Percentiles rank a stretch among this genome's conserved stretches.
Evolutionary conservation across 345 rosid genomes (phyloP).

Genomic region (Erodium maritimum): DNA sequence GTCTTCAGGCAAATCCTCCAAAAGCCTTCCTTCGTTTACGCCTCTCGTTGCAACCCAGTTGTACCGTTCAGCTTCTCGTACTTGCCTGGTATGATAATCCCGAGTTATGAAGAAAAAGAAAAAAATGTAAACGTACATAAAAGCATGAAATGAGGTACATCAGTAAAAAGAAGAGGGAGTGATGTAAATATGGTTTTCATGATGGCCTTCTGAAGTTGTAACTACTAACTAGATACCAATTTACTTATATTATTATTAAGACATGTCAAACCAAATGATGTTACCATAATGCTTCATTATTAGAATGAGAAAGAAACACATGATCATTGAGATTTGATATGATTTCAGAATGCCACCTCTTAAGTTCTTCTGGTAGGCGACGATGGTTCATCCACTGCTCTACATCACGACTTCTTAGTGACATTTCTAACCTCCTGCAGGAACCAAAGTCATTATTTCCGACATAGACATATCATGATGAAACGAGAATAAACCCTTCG

Average conservation of each 20-base stretch:
- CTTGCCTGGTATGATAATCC: conserved; percentile 33
- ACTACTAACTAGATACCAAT: too few species aligned
- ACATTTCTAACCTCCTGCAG: conserved; percentile 69
- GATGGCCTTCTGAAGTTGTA: background rate
- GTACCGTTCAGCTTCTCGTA: conserved; percentile 68
- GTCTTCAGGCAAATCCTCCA: conserved; percentile 78
- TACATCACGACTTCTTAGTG: conserved; percentile 76
- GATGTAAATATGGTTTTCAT: background rate
- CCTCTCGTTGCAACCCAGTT: conserved; percentile 92
- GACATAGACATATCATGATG: too few species aligned
- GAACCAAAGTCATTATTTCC: background rate
- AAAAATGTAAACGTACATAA: too few species aligned
- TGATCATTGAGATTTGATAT: too few species aligned
- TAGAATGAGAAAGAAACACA: too few species aligned
- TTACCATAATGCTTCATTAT: too few species aligned
- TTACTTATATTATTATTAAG: too few species aligned
- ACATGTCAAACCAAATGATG: too few species aligned
- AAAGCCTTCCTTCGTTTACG: conserved; percentile 55
- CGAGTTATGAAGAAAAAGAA: background rate
- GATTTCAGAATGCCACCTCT: conserved; percentile 29
- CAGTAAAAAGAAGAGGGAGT: background rate
- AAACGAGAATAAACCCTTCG: too few species aligned
- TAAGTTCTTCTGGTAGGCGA: conserved; percentile 49
- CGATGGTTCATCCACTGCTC: conserved; percentile 97
- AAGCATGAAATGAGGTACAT: background rate